phyloP scores from a whole-genome alignment of 1,284 basidiomycete species.

The Leccinum pseudoinsigne region DNA sequence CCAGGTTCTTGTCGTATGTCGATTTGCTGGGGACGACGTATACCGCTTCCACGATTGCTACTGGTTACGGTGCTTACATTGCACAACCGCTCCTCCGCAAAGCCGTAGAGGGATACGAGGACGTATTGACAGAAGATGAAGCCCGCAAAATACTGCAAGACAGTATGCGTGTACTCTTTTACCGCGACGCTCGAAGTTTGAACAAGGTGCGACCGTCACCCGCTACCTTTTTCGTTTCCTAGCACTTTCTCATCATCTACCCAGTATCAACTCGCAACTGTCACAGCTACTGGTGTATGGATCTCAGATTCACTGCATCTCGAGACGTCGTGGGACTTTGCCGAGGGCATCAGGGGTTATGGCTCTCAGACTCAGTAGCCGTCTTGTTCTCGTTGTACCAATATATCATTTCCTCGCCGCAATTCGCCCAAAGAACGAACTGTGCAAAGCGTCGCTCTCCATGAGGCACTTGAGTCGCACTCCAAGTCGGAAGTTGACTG shows the following conservation, averaged over 20 bases:
- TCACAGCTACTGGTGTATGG: slow-evolving; percentile 75
- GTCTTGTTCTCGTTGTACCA: too few species aligned
- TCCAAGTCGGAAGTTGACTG: too few species aligned
- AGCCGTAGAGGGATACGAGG: slow-evolving; percentile 84
- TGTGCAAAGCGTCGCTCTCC: too few species aligned
- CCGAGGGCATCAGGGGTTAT: slow-evolving; percentile 89
- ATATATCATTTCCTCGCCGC: background rate
- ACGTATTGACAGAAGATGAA: slow-evolving; percentile 75
- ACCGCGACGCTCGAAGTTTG: slow-evolving; percentile 94
- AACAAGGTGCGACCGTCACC: slow-evolving; percentile 73
- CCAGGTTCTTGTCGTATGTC: slow-evolving; percentile 90
- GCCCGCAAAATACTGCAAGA: slow-evolving; percentile 82
- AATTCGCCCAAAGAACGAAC: too few species aligned
- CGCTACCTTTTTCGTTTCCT: background rate
- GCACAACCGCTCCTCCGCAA: slow-evolving; percentile 92
- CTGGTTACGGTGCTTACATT: slow-evolving; percentile 95
- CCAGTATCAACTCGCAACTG: slow-evolving; percentile 93
- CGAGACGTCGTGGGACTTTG: slow-evolving; percentile 89
- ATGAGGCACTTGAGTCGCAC: too few species aligned
- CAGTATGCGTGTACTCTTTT: slow-evolving; percentile 94
- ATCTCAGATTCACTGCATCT: slow-evolving; percentile 83
- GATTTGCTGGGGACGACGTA: slow-evolving; percentile 98
- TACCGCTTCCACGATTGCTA: slow-evolving; percentile 91
- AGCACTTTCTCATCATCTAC: background rate
- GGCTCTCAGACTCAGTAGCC: slow-evolving; percentile 53